Evolutionary conservation across 805 yeast genomes (phyloP), one percentile per base, ranked within the genome.

Genomic region (Candida koratica): DNA sequence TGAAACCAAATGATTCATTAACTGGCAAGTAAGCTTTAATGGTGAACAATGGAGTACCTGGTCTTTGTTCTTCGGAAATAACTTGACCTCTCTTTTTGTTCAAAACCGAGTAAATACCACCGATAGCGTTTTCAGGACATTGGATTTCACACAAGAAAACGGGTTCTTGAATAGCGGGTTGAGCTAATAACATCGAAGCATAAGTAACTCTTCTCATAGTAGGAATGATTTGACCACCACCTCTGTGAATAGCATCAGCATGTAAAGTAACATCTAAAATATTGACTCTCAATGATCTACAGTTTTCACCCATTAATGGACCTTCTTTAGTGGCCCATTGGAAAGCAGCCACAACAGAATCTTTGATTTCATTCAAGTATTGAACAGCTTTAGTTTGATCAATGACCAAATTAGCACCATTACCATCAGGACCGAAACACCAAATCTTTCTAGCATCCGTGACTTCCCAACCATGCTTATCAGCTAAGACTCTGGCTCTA

Each of bases 351-450:
- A 88, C 96, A 64, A 89, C 96, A 64, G 95, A 90, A 75, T 90
- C 98, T 86, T 90, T 90, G 81, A 93, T 93, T 81, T 90, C 98
- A 71, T 78, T 71, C 76, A 90, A 82, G 88, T 89, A 90, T 79
- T 93, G 97, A 49, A 90, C 97, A 64, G 98, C 98, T 90, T 90
- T 90, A 65, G 97, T 90, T 77, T 89, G 97, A 79, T 90, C 98
- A 72, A 90, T 95, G 65, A 90, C 97, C 65, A 93, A 73, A 79
- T 90, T 90, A 63, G 98, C 89, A 75, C 98, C 98, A 70, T 77
- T 81, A 74, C 97, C 97, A 67, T 90, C 98, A 69, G 98, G 97
- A 78, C 98, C 98, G 88, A 90, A 90, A 84, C 96, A 87, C 98
- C 98, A 90, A 67, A 90, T 93, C 93, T 93, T 90, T 84, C 98